Evolutionary conservation across 108 stramenopile genomes (phyloP).

Genomic region (Tribonema minus): DNA sequence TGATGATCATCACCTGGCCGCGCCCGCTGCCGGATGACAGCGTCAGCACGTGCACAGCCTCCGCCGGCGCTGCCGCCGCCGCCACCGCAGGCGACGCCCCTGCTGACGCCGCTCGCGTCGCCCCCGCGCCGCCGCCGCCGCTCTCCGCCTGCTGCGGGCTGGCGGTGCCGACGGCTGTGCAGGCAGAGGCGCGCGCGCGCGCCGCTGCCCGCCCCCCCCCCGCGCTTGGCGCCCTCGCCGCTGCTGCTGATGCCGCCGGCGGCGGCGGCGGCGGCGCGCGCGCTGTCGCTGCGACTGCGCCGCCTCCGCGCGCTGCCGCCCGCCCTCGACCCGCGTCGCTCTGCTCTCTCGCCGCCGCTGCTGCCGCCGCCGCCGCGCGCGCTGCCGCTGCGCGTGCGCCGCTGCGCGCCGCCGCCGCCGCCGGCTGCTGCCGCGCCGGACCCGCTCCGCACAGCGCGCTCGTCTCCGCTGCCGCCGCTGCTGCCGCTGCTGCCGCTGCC

Average conservation of each 20-base stretch:
- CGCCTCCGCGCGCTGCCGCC: too few relatives aligned
- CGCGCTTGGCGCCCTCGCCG: neutral
- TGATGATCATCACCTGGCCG: too few relatives aligned
- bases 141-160: neutral
- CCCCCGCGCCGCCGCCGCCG: neutral
- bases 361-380: neutral
- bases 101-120: neutral
- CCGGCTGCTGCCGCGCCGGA: neutral
- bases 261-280: too few relatives aligned
- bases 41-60: too few relatives aligned
- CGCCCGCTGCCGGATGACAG: too few relatives aligned
- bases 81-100: neutral
- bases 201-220: slow-evolving; percentile 2
- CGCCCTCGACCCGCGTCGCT: neutral
- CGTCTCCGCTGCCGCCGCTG: neutral
- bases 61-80: too few relatives aligned
- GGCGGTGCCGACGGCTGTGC: too few relatives aligned
- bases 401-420: neutral
- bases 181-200: neutral
- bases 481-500: neutral
- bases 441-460: neutral
- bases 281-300: too few relatives aligned
- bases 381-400: neutral
- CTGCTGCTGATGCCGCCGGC: neutral
- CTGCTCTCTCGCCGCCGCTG: neutral